phyloP scores from a whole-genome alignment of 352 stramenopile genomes.

The Globisporangium camurandrum region DNA sequence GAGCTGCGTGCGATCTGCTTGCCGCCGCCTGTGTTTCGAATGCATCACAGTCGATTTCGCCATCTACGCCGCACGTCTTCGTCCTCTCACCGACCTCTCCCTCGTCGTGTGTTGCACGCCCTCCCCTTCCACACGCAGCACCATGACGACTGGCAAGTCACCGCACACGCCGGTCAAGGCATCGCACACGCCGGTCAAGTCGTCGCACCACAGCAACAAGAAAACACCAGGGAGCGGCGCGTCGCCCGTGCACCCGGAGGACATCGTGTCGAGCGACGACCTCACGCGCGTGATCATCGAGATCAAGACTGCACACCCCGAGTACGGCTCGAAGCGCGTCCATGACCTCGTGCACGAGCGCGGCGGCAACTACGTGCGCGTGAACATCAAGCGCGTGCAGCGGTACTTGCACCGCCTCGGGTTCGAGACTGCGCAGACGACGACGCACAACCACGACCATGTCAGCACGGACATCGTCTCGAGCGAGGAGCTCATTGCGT shows the following conservation, averaged over 20 bases:
- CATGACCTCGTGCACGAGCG: conserved; percentile 21
- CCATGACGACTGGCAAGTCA: neutral
- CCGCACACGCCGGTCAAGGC: neutral
- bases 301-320: conserved; percentile 33
- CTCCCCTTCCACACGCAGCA: neutral
- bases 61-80: neutral
- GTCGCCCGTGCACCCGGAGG: conserved; percentile 8
- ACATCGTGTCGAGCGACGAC: conserved; percentile 19
- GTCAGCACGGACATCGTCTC: conserved; percentile 32
- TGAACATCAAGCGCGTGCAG: conserved; percentile 27
- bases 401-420: conserved; percentile 29
- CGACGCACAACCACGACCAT: conserved; percentile 4
- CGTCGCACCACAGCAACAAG: conserved; percentile 7
- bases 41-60: conserved; percentile 1
- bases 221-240: conserved; percentile 1
- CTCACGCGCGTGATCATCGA: conserved; percentile 26
- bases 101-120: too few species aligned
- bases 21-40: too few species aligned
- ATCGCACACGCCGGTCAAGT: conserved; percentile 9
- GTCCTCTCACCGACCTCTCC: neutral
- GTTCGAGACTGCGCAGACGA: conserved; percentile 2
- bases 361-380: conserved; percentile 22
- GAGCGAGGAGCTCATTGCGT: conserved; percentile 70
- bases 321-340: conserved; percentile 29
- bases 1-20: too few species aligned